These are phyloP conservation scores for Platanthera guangdongensis DNA, from an alignment of 106 monocot species.

Conservation along the genomic window DNA sequence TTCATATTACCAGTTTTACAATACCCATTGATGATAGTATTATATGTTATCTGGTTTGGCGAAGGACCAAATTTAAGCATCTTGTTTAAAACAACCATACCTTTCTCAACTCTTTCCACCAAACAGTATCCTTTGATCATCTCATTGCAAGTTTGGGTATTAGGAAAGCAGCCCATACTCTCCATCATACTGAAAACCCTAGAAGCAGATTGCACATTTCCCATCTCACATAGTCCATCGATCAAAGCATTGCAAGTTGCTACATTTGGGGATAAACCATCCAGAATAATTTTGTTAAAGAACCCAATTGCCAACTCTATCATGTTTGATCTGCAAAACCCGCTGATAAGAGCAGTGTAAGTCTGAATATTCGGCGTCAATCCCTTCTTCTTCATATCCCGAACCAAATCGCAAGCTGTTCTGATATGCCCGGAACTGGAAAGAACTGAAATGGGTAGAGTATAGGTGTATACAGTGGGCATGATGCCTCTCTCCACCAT, in stretches of 20 bases:
- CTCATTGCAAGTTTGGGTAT: slow-evolving; percentile 58
- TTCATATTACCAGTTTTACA: slow-evolving; percentile 49
- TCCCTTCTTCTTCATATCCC: slow-evolving; percentile 46
- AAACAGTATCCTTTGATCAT: slow-evolving; percentile 64
- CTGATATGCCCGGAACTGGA: slow-evolving; percentile 21
- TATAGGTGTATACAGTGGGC: slow-evolving; percentile 62
- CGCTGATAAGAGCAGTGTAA: slow-evolving; percentile 64
- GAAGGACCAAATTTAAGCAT: slow-evolving; percentile 58
- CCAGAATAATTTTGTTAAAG: slow-evolving; percentile 52
- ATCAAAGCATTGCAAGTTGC: slow-evolving; percentile 83
- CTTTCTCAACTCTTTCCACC: slow-evolving; percentile 34
- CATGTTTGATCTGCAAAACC: slow-evolving; percentile 33
- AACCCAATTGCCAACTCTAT: slow-evolving; percentile 53
- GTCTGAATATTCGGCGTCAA: slow-evolving; percentile 56
- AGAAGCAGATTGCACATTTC: slow-evolving; percentile 28
- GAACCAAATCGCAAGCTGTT: slow-evolving; percentile 47
- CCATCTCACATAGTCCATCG: slow-evolving; percentile 53
- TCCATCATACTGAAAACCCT: slow-evolving; percentile 55
- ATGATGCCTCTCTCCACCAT: slow-evolving; percentile 49
- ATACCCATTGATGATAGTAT: slow-evolving; percentile 67
- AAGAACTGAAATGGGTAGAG: slow-evolving; percentile 37
- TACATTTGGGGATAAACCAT: slow-evolving; percentile 42
- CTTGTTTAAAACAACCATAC: slow-evolving; percentile 59
- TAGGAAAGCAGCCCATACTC: slow-evolving; percentile 27
- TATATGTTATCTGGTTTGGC: slow-evolving; percentile 60